phyloP scores from a whole-genome alignment of 345 rosid species.

The Dipteronia dyeriana region DNA sequence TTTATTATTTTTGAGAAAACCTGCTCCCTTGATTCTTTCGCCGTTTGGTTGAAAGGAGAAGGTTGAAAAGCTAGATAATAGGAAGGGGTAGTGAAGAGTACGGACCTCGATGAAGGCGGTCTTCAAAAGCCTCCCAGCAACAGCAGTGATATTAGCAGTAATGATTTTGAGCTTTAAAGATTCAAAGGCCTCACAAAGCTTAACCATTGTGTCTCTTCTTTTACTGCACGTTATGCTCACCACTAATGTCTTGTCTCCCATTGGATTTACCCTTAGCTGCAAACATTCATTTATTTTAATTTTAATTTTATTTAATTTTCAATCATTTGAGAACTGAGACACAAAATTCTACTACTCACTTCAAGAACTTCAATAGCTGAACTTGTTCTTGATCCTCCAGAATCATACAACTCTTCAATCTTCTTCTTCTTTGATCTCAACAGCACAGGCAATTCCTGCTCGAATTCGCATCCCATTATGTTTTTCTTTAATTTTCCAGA shows the following conservation, averaged over 20 bases:
- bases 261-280: constrained; percentile 68
- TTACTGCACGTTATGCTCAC: constrained; percentile 85
- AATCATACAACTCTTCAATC: constrained; percentile 40
- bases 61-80: no score
- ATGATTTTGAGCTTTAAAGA: constrained; percentile 74
- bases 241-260: constrained; percentile 72
- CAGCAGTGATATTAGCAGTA: constrained; percentile 69
- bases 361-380: constrained; percentile 72
- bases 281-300: not conserved
- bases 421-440: constrained; percentile 78
- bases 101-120: constrained; percentile 81
- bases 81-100: no score
- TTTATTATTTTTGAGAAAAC: not conserved
- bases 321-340: no score
- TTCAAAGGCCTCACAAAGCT: constrained; percentile 81
- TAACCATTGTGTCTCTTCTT: constrained; percentile 84
- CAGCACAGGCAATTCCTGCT: constrained; percentile 55
- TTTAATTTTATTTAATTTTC: not conserved
- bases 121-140: constrained; percentile 73
- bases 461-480: constrained; percentile 41
- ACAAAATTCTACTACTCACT: constrained; percentile 17
- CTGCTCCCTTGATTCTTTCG: no score
- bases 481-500: constrained; percentile 43
- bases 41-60: no score
- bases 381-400: constrained; percentile 33